Percentiles rank a stretch among this genome's conserved stretches.
These are phyloP conservation scores for Penicillium polonicum DNA, from an alignment of 2,329 filamentous ascomycete genomes.

Conservation along the genomic window DNA sequence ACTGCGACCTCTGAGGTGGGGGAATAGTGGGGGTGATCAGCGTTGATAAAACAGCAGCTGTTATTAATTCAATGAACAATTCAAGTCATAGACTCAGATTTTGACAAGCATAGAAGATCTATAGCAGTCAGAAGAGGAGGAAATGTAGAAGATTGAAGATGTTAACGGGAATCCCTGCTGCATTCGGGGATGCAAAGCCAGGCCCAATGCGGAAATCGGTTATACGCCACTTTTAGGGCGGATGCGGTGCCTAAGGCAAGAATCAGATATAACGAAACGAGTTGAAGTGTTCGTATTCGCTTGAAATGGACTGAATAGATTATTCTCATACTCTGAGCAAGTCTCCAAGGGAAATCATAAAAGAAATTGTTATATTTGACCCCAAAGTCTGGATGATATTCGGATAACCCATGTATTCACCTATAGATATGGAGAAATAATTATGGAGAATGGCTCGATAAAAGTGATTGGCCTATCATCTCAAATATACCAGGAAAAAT, in stretches of 20 bases:
- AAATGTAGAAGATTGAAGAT: background rate
- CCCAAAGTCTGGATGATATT: background rate
- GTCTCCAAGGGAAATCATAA: too few species aligned
- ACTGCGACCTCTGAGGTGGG: slow-evolving; percentile 1
- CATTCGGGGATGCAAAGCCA: slow-evolving; percentile 3
- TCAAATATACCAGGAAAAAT: background rate
- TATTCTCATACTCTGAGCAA: background rate
- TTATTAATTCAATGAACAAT: background rate
- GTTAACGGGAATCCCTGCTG: background rate
- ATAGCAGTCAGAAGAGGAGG: background rate
- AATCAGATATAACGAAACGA: background rate
- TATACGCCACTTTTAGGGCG: background rate
- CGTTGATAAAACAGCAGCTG: background rate
- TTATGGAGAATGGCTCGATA: background rate
- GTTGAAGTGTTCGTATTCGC: background rate
- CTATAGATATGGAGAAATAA: background rate
- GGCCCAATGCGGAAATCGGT: slow-evolving; percentile 10
- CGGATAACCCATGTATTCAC: background rate
- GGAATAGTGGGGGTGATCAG: slow-evolving; percentile 6
- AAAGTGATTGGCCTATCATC: background rate
- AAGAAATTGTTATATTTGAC: too few species aligned
- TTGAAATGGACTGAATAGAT: background rate
- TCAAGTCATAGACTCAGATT: background rate
- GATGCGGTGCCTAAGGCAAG: background rate
- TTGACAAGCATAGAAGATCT: background rate